Base-by-base conservation (phyloP, 2,329 filamentous ascomycete genomes). In the Colletotrichum echinochloae region DNA sequence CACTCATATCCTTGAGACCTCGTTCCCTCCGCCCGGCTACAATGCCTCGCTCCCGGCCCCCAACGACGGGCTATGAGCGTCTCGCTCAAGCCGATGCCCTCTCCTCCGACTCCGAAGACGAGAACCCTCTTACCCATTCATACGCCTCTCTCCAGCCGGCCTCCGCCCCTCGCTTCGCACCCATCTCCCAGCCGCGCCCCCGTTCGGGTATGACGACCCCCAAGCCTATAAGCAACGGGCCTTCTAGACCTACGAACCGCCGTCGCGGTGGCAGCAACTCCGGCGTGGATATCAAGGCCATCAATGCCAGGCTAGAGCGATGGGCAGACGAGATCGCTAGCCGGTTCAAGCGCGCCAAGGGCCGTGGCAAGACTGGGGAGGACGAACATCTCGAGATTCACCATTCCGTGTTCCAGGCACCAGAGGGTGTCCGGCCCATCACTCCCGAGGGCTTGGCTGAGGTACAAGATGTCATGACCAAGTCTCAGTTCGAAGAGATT, bases 321-420 rank as follows among this genome's bases (percentile, higher is more conserved):
- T 99, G 96, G 96, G 96, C 96, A 20, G 96, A 98, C 76, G 96
- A 99, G 83, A 98, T 99, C 77, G 95, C 96, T 37, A 93, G 94
- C 75, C 96, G 97, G 76, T 98, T 99, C 87, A 98, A 97, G 84
- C 93, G 95, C 74, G 86, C 88, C 75, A 91, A 91, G 76, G 90
- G 92, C 64, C 94, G 91, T 79, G 92, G 91, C 60, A 91, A 90
- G 76, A 89, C 88, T 9, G 85, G 90, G 54, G 93, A 97, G 74
- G 94, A 97, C 75, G 94, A 97, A 80, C 91, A 91, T 65, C 85
- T 98, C 41, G 96, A 99, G 83, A 99, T 99, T 71, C 95, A 98
- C 76, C 94, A 98, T 81, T 97, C 95, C 0, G 96, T 99, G 54
- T 99, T 99, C 78, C 95, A 98, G 76, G 87, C 96, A 1, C 95